Base-by-base conservation (phyloP, 2,329 filamentous ascomycete species). In the Aspergillus fructus region DNA sequence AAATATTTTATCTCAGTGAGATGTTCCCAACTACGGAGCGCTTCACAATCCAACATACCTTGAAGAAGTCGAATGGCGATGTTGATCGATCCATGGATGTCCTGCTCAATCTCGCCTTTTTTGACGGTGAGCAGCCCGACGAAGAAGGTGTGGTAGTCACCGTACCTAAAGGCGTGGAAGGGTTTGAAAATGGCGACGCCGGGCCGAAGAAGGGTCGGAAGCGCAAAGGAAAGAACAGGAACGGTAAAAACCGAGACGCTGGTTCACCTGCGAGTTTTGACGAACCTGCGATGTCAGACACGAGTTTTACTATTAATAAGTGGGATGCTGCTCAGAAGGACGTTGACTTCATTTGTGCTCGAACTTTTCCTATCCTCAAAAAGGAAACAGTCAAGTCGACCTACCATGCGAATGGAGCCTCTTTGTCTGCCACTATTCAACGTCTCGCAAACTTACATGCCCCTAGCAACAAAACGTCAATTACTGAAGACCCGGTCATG, bases 31-130 rank as follows among this genome's bases (percentile, higher is more conserved):
- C 81, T 1, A 78, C 93, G 42, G 87, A 86, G 47, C 77, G 77
- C 0, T 84, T 86, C 48, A 87, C 90, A 42, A 81, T 96, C 27
- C 77, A 78, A 42, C 83, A 87, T 61, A 84, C 86, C 0, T 74
- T 96, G 50, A 85, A 84, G 62, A 90, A 90, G 66, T 84, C 81
- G 30, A 80, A 83, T 11, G 85, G 87, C 0, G 85, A 91, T 62
- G 83, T 90, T 40, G 84, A 87, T 57, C 79, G 81, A 13, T 85
- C 91, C 1, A 86, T 96, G 60, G 91, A 96, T 65, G 86, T 91
- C 58, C 78, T 97, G 12, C 81, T 97, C 33, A 96, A 89, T 63
- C 81, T 91, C 13, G 85, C 89, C 19, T 91, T 88, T 67, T 86
- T 97, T 4, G 85, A 91, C 57, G 85, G 30, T 34, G 30, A 91